phyloP scores from a whole-genome alignment of 2,329 filamentous ascomycete genomes.

The Cladosporium sp. region DNA sequence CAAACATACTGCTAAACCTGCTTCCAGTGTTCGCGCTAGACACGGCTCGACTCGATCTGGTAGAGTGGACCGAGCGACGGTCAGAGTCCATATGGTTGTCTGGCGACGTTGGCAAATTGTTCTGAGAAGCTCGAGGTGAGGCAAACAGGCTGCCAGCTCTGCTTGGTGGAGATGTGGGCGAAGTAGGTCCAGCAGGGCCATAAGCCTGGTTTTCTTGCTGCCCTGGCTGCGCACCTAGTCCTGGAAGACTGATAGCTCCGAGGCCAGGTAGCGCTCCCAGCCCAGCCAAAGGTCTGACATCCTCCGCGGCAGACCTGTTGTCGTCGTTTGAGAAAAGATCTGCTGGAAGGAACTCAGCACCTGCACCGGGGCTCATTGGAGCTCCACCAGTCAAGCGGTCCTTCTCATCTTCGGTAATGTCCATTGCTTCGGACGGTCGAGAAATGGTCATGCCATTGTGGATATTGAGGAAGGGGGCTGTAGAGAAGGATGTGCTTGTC shows the following conservation, averaged over 20 bases:
- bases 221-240: conserved; percentile 15
- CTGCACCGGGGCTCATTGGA: conserved; percentile 72
- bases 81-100: conserved; percentile 43
- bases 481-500: conserved; percentile 20
- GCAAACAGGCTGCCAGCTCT: conserved; percentile 44
- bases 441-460: conserved; percentile 59
- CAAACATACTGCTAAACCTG: conserved; percentile 51
- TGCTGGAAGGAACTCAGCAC: conserved; percentile 64
- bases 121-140: conserved; percentile 44
- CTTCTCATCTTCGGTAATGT: conserved; percentile 59
- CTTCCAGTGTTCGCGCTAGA: conserved; percentile 39
- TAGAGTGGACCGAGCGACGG: conserved; percentile 44
- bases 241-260: conserved; percentile 33
- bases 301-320: conserved; percentile 17
- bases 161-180: conserved; percentile 40
- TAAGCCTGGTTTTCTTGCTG: conserved; percentile 21
- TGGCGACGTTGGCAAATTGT: conserved; percentile 39
- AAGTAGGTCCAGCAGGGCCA: conserved; percentile 35
- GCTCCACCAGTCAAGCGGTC: conserved; percentile 60
- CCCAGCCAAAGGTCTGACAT: conserved; percentile 27
- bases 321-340: conserved; percentile 45
- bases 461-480: conserved; percentile 52
- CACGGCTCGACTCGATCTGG: conserved; percentile 44
- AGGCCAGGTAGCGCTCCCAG: conserved; percentile 37
- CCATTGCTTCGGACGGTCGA: conserved; percentile 38